Evolutionary conservation across 805 yeast genomes (phyloP).

Genomic region (Nakazawaea populi): DNA sequence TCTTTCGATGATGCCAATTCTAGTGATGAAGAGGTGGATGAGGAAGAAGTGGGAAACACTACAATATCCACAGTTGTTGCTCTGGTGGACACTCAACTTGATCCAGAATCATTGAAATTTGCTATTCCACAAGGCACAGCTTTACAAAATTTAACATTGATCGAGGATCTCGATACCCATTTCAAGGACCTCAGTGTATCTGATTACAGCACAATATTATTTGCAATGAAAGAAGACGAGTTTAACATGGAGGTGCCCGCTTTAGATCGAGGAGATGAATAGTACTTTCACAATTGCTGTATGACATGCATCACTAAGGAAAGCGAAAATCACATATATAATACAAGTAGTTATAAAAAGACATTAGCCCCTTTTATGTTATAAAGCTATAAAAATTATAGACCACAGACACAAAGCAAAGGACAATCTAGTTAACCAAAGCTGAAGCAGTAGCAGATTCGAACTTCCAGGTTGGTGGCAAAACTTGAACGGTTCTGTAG

Average conservation of each 20-base stretch:
- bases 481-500: conserved; percentile 99
- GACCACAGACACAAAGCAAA: conserved; percentile 11
- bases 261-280: conserved; percentile 6
- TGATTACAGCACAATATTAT: conserved; percentile 38
- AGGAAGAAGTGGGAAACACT: conserved; percentile 12
- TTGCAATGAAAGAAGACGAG: conserved; percentile 31
- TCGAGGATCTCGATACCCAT: conserved; percentile 21
- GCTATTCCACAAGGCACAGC: conserved; percentile 26
- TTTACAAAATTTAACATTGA: conserved; percentile 14
- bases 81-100: conserved; percentile 14
- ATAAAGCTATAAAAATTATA: conserved; percentile 15
- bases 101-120: conserved; percentile 23
- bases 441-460: conserved; percentile 99
- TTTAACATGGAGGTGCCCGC: conserved; percentile 22
- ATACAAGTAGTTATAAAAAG: not conserved
- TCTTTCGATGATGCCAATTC: conserved; percentile 25
- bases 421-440: conserved; percentile 80
- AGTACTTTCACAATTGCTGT: not conserved
- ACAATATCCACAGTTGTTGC: conserved; percentile 6
- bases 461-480: conserved; percentile 99
- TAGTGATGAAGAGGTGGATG: conserved; percentile 22
- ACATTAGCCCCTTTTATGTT: conserved; percentile 4
- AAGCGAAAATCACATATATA: not conserved
- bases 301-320: too few species aligned
- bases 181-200: conserved; percentile 25